Base-by-base conservation (phyloP, 163 green algal genomes). In the Prototheca cutis region DNA sequence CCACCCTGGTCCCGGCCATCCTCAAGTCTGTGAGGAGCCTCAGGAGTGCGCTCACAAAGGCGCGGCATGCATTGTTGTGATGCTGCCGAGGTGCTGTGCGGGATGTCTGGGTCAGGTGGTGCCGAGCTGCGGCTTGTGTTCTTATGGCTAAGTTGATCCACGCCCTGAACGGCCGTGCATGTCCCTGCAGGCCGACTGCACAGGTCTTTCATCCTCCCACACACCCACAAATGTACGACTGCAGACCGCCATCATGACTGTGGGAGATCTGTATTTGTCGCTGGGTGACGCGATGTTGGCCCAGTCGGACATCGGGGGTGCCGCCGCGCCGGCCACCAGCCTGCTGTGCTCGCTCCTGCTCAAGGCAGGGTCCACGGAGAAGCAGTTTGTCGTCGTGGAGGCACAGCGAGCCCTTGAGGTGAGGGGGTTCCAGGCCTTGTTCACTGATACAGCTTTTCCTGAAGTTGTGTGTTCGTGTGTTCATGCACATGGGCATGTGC, bases 331-430 rank as follows among this genome's bases (percentile, higher is more conserved):
- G 4, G 19, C 39, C 40, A 73, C 61, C 39, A 80, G 71, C 70
- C 45, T 80, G 48, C 71, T 84, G 53, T 40, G 51, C 6, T 57
- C 28, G 8, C 36, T 70, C 4, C 66, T 84, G 49, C 65, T 83
- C 42, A 84, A 84, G 59, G 65, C 60, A 28, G 48, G 32, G 40
- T 80, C 68, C 48, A 83, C 79, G 48, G 77, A 84, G 69, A 84
- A 84, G 67, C 68, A 68, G 29, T 84, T 84, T 71, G 75, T 84
- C 30, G 61, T 83, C 4, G 75, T 79, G 47, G 77, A 83, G 59
- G 74, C 71, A 19, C 54, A 71, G 57, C 49, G 36, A 7, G 53
- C 62, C 3, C 54, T 83, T 39, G 40, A 56, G 52, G 59, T 52
- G 45, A 4, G 25, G 33, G 49, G 42, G 10, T 8, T 17, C 18